phyloP scores from a whole-genome alignment of 768 basidiomycete species.

The Podaxis sp. region DNA sequence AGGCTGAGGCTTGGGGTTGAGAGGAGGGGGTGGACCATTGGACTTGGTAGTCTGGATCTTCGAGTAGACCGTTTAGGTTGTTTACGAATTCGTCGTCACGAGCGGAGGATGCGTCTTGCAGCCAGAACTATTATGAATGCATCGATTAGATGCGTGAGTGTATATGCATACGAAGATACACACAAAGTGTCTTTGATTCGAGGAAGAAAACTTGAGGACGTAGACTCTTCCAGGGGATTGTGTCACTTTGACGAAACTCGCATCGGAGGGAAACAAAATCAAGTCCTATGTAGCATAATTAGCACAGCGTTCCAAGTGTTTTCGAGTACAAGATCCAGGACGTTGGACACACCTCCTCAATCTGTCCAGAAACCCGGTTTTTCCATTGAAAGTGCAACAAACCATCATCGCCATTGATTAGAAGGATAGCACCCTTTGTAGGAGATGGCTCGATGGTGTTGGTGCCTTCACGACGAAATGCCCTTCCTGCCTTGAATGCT shows the following conservation, averaged over 20 bases:
- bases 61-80: conserved; percentile 70
- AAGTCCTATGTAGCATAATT: conserved; percentile 55
- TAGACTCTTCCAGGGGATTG: conserved; percentile 73
- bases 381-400: conserved; percentile 82
- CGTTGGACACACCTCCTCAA: conserved; percentile 55
- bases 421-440: conserved; percentile 71
- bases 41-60: conserved; percentile 61
- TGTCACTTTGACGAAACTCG: conserved; percentile 72
- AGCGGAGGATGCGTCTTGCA: conserved; percentile 74
- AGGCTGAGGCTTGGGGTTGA: conserved; percentile 27
- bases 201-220: conserved; percentile 90
- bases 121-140: conserved; percentile 65
- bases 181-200: conserved; percentile 88
- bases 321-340: no score
- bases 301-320: conserved; percentile 7
- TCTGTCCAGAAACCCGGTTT: conserved; percentile 58
- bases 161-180: neutral
- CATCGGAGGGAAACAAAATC: conserved; percentile 86
- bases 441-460: conserved; percentile 68
- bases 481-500: conserved; percentile 74
- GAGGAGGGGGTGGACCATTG: conserved; percentile 57
- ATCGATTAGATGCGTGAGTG: conserved; percentile 13
- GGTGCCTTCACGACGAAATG: conserved; percentile 63
- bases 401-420: conserved; percentile 72
- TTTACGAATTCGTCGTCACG: conserved; percentile 73